Evolutionary conservation across 2,329 filamentous ascomycete species (phyloP).

Genomic region (Trichoderma pleuroti): DNA sequence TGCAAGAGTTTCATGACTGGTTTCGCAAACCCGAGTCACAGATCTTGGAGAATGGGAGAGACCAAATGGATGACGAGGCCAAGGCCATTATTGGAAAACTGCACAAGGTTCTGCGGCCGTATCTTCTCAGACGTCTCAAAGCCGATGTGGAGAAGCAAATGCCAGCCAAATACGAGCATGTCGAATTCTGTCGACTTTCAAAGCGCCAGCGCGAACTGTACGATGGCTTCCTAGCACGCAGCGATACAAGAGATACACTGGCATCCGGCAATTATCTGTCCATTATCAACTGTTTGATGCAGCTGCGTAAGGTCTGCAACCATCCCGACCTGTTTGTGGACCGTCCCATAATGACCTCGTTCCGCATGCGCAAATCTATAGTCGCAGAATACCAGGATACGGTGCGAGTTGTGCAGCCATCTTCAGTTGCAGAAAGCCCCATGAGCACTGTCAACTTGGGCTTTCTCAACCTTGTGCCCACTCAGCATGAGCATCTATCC

Average conservation of each 20-base stretch:
- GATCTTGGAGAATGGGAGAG: conserved; percentile 89
- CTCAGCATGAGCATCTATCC: conserved; percentile 65
- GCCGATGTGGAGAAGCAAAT: conserved; percentile 98
- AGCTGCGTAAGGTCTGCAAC: conserved; percentile 95
- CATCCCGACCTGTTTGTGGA: conserved; percentile 97
- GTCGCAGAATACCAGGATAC: conserved; percentile 69
- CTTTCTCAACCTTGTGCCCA: conserved; percentile 76
- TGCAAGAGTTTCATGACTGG: conserved; percentile 96
- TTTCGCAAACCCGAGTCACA: conserved; percentile 94
- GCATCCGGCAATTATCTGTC: conserved; percentile 93
- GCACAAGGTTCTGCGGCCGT: conserved; percentile 89
- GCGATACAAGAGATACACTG: conserved; percentile 83
- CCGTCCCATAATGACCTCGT: conserved; percentile 92
- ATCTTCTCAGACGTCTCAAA: conserved; percentile 85
- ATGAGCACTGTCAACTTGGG: conserved; percentile 66
- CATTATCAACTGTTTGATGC: conserved; percentile 98
- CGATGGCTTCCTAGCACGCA: conserved; percentile 89
- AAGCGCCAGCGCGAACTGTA: conserved; percentile 95
- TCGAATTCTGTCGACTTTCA: conserved; percentile 90
- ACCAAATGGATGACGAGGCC: conserved; percentile 91
- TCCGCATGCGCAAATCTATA: conserved; percentile 81
- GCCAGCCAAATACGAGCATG: conserved; percentile 96
- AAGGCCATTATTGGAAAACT: conserved; percentile 88
- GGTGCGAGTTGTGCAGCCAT: conserved; percentile 65
- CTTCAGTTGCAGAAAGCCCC: conserved; percentile 58